These are phyloP conservation scores for Geranium incanum DNA, from an alignment of 441 rosid species.

Conservation along the genomic window DNA sequence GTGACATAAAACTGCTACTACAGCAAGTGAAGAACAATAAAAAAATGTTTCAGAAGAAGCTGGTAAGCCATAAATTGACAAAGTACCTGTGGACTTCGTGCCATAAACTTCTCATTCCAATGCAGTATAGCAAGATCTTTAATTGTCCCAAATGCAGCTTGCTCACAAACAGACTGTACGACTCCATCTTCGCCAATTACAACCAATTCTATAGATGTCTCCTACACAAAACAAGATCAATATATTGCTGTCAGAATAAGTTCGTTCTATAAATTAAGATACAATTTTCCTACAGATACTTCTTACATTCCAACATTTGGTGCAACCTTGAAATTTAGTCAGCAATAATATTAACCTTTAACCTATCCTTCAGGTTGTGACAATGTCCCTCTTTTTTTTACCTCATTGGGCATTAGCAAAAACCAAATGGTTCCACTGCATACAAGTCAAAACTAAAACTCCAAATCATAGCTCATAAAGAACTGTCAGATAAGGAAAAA, in stretches of 20 bases:
- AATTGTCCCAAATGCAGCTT: conserved; percentile 77
- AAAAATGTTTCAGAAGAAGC: conserved; percentile 10
- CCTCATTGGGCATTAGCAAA: not conserved
- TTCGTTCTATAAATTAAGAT: not conserved
- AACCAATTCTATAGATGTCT: conserved; percentile 88
- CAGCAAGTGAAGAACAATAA: conserved; percentile 10
- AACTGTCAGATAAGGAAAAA: not conserved
- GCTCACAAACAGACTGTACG: conserved; percentile 72
- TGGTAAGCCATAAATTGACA: conserved; percentile 6
- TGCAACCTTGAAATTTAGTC: not conserved
- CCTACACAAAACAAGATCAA: conserved; percentile 42
- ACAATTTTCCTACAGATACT: not conserved
- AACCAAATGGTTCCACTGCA: not conserved
- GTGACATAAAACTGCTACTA: not conserved
- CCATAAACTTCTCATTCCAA: conserved; percentile 44
- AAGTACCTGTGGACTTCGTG: conserved; percentile 45
- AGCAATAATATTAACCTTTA: not conserved
- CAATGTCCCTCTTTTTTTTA: not conserved
- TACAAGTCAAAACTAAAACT: not conserved
- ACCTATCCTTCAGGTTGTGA: not conserved
- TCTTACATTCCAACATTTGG: not conserved
- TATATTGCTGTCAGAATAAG: conserved; percentile 15
- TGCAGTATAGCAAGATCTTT: conserved; percentile 76
- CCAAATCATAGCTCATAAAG: conserved; percentile 3
- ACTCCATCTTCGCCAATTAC: conserved; percentile 68